Percentiles rank a stretch among this genome's conserved stretches.
Evolutionary conservation across 2,329 filamentous ascomycete species (phyloP).

Genomic region (Fusarium decemcellulare): DNA sequence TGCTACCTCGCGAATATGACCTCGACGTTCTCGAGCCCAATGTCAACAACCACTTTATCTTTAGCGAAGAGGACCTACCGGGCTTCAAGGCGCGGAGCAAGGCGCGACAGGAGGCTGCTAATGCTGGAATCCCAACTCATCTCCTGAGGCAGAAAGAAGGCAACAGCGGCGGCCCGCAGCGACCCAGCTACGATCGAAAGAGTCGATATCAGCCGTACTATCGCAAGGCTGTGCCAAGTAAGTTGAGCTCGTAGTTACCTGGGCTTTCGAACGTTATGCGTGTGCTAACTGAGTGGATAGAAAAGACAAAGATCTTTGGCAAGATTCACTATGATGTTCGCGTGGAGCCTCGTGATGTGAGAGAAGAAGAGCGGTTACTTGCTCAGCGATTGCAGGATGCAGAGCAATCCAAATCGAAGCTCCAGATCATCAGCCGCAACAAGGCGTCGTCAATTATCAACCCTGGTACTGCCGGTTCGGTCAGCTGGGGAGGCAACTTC

Average conservation of each 20-base stretch:
- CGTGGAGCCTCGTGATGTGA: constrained; percentile 79
- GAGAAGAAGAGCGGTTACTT: constrained; percentile 76
- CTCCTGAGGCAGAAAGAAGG: constrained; percentile 61
- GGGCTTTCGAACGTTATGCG: neutral
- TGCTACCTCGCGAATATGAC: constrained; percentile 90
- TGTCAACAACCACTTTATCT: constrained; percentile 91
- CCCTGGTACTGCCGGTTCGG: constrained; percentile 61
- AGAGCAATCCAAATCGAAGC: constrained; percentile 64
- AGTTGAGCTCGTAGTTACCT: constrained; percentile 49
- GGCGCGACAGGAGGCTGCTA: constrained; percentile 68
- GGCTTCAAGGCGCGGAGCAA: constrained; percentile 63
- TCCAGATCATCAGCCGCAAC: constrained; percentile 65
- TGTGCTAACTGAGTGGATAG: constrained; percentile 59
- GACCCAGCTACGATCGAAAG: constrained; percentile 61
- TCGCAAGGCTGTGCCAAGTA: constrained; percentile 82
- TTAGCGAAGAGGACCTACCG: constrained; percentile 93
- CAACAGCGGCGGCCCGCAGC: constrained; percentile 54
- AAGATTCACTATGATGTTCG: constrained; percentile 83
- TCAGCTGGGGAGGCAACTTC: constrained; percentile 61
- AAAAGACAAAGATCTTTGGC: constrained; percentile 83
- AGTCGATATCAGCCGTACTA: constrained; percentile 71
- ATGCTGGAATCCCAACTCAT: constrained; percentile 71
- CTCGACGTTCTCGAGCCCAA: constrained; percentile 75
- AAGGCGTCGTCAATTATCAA: constrained; percentile 69
- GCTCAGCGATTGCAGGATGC: constrained; percentile 68